A percentile compares a stretch with the other conserved stretches of the same genome.
phyloP scores from a whole-genome alignment of 2,329 filamentous ascomycete species.

The Didymella keratinophila region DNA sequence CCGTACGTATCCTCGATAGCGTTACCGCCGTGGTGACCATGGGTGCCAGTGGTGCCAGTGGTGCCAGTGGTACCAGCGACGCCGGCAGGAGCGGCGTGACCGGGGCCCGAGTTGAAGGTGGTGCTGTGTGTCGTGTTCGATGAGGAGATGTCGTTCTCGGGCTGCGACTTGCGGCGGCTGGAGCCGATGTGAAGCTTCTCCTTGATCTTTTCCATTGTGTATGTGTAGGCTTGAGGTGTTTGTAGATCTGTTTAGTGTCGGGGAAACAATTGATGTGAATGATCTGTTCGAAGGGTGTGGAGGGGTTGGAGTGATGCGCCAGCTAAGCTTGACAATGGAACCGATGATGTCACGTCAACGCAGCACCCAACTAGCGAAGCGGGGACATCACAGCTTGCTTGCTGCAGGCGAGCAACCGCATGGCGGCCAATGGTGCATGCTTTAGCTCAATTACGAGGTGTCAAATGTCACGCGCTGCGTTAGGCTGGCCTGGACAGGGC shows the following conservation, averaged over 20 bases:
- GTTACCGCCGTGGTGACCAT: slow-evolving; percentile 5
- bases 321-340: slow-evolving; percentile 9
- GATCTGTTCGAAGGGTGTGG: slow-evolving; percentile 12
- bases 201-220: slow-evolving; percentile 47
- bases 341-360: slow-evolving; percentile 5
- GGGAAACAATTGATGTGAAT: slow-evolving; percentile 13
- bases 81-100: slow-evolving; percentile 23
- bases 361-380: slow-evolving; percentile 5
- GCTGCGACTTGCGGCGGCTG: slow-evolving; percentile 42
- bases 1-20: slow-evolving; percentile 20
- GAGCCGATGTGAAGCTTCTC: slow-evolving; percentile 47
- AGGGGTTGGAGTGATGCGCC: slow-evolving; percentile 12
- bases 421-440: slow-evolving; percentile 5
- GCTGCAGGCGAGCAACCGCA: slow-evolving; percentile 6
- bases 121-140: slow-evolving; percentile 21
- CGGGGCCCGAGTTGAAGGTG: slow-evolving; percentile 17
- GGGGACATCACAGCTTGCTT: slow-evolving; percentile 15
- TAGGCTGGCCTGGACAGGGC: slow-evolving; percentile 9
- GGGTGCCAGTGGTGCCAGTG: slow-evolving; percentile 6
- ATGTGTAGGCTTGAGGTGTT: slow-evolving; percentile 3
- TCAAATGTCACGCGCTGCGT: slow-evolving; percentile 14
- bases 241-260: slow-evolving; percentile 13
- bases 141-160: slow-evolving; percentile 29
- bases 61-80: slow-evolving; percentile 7
- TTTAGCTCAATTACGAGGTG: slow-evolving; percentile 9